Conservation (phyloP, 2,329 filamentous ascomycete species). For the Aspergillus clavatus region DNA sequence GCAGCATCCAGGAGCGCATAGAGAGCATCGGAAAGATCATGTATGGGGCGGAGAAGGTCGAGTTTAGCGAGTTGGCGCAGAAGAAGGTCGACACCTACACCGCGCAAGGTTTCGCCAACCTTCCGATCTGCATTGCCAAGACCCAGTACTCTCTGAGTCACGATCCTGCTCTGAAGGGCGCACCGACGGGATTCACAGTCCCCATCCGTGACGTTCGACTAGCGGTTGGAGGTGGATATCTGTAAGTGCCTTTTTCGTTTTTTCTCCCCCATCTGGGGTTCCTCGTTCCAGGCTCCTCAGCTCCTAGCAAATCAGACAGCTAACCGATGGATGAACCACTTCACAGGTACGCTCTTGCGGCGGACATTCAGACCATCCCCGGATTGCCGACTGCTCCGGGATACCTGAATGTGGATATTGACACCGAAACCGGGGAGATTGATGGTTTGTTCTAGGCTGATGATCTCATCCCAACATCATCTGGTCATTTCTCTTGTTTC, state of each 20-base stretch:
- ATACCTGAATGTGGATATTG: constrained; percentile 86
- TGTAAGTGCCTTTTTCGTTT: constrained; percentile 52
- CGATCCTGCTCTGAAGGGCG: constrained; percentile 89
- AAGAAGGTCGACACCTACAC: constrained; percentile 96
- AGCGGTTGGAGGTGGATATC: constrained; percentile 88
- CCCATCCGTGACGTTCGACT: constrained; percentile 91
- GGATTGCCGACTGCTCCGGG: constrained; percentile 91
- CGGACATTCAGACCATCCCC: constrained; percentile 97
- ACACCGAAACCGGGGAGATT: constrained; percentile 77
- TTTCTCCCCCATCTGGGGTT: constrained; percentile 16
- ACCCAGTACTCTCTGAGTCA: constrained; percentile 96
- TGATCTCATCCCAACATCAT: not conserved
- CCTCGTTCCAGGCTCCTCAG: too few relatives aligned
- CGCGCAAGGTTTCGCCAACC: constrained; percentile 81
- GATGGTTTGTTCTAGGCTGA: constrained; percentile 74
- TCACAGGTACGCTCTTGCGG: constrained; percentile 80
- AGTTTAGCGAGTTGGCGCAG: constrained; percentile 90
- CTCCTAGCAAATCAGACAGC: constrained; percentile 31
- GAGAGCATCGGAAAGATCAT: constrained; percentile 85
- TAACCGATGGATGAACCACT: constrained; percentile 1
- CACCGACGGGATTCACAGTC: constrained; percentile 87
- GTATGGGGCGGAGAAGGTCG: constrained; percentile 86
- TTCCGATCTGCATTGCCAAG: constrained; percentile 96
- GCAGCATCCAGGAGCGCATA: constrained; percentile 80
- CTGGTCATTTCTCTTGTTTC: too few relatives aligned